Evolutionary conservation across 257 asterid genomes (phyloP).

Genomic region (Paraleonurus japonicus): DNA sequence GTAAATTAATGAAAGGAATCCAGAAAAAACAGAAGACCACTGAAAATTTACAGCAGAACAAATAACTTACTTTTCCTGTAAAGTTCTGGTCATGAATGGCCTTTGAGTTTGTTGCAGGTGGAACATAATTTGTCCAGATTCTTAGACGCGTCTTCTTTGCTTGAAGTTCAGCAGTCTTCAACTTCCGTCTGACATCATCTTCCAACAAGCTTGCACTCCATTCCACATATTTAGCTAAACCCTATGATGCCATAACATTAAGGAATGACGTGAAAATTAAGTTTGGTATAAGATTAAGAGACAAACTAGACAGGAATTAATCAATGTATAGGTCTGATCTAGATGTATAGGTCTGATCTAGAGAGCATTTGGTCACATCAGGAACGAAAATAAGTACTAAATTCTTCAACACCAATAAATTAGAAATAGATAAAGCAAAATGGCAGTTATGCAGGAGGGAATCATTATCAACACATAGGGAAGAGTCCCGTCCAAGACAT

Average conservation of each 20-base stretch:
- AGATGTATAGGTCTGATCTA: background rate
- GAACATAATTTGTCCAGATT: conserved; percentile 86
- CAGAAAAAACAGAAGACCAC: background rate
- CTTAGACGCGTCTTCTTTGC: conserved; percentile 76
- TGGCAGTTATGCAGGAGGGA: background rate
- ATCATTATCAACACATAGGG: background rate
- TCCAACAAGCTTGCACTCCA: conserved; percentile 91
- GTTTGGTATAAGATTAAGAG: background rate
- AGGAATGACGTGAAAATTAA: conserved; percentile 15
- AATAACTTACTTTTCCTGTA: conserved; percentile 69
- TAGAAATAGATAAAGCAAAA: background rate
- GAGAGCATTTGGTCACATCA: background rate
- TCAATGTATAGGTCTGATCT: background rate
- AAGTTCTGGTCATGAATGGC: conserved; percentile 96
- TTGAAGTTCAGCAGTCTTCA: conserved; percentile 86
- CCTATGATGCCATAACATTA: conserved; percentile 41
- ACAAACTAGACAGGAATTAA: background rate
- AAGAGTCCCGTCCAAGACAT: background rate
- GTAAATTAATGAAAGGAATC: background rate
- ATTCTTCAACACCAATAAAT: background rate
- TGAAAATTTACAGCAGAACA: background rate
- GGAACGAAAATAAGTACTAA: background rate
- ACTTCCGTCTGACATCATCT: conserved; percentile 65
- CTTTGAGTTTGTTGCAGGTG: conserved; percentile 84
- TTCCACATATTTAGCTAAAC: conserved; percentile 81